Conservation (phyloP, 192 early-diverging fungal genomes). For the Polychytrium aggregatum region DNA sequence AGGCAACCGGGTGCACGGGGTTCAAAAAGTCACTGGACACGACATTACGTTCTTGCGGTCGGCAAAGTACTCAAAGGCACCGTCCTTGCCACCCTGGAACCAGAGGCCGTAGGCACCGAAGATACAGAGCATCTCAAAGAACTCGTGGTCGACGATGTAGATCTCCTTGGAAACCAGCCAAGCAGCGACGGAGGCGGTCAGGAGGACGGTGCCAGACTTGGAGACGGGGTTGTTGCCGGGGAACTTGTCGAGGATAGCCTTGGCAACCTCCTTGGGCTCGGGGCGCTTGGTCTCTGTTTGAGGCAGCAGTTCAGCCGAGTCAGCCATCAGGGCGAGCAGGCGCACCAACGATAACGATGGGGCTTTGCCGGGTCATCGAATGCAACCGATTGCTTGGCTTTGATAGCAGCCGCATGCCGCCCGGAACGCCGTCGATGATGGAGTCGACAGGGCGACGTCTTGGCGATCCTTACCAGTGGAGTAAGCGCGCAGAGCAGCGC, state of each 20-base stretch:
- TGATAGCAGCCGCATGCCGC: no score
- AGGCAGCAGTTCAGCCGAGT: no score
- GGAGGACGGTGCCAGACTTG: slow-evolving; percentile 82
- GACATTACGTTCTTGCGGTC: slow-evolving; percentile 31
- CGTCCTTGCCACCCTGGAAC: slow-evolving; percentile 71
- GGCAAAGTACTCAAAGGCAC: slow-evolving; percentile 60
- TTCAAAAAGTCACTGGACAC: no score
- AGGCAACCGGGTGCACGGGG: no score
- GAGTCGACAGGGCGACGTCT: no score
- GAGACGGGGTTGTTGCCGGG: slow-evolving; percentile 79
- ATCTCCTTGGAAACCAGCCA: slow-evolving; percentile 95
- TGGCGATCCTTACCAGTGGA: no score
- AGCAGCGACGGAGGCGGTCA: slow-evolving; percentile 70
- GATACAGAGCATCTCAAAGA: slow-evolving; percentile 70
- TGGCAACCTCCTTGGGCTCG: slow-evolving; percentile 74
- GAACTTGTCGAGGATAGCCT: slow-evolving; percentile 83
- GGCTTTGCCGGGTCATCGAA: no score
- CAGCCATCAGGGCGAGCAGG: no score
- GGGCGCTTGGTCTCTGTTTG: slow-evolving; percentile 1
- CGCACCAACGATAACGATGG: no score
- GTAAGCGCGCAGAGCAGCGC: no score
- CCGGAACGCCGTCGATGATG: no score
- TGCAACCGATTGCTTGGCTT: no score
- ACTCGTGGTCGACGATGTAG: slow-evolving; percentile 91
- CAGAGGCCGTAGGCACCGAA: slow-evolving; percentile 69